Base-by-base conservation (phyloP, 1,284 basidiomycete species). In the Vanrija sp. region DNA sequence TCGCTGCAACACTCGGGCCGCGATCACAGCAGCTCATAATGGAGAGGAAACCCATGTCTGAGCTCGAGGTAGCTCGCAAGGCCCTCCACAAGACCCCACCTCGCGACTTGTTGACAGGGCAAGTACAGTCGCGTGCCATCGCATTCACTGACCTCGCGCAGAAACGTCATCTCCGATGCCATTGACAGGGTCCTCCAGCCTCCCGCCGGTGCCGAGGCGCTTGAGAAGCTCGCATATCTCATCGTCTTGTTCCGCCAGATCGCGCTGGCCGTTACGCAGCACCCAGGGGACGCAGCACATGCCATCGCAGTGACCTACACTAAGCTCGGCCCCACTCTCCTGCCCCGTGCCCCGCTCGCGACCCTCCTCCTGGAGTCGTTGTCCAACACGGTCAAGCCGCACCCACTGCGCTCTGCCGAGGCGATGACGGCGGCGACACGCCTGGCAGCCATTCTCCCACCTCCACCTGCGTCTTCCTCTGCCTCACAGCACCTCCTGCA, bases 371-470 rank as follows among this genome's bases (percentile, higher is more conserved):
- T 60, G 6, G 35, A 39, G 16, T 57, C 60, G 41, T 38, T 71
- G 31, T 61, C 66, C 18, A 49, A 61, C 47, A 42, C 56, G 3
- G 46, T 51, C 12, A 68, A 68, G 54, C 48, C 63, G 0, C 53
- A 61, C 10, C 60, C 61, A 12, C 45, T 56, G 15, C 65, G 68
- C 5, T 57, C 70, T 1, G 49, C 53, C 6, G 71, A 72, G 24
- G 54, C 61, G 2, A 51, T 68, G 4, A 50, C 51, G 3, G 57
- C 61, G 0, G 63, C 61, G 2, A 52, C 52, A 2, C 39, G 57
- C 14, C 55, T 66, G 3, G 46, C 56, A 6, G 48, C 52, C 15
- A 12, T 49, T 3, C 19, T 62, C 20, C 59, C 45, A n/a, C 38
- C 46, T 19, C 59, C 50, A 19, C 36, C 25, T 9, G 49, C 35